phyloP scores from a whole-genome alignment of 768 basidiomycete genomes.

The Tricholoma hemisulphureum region DNA sequence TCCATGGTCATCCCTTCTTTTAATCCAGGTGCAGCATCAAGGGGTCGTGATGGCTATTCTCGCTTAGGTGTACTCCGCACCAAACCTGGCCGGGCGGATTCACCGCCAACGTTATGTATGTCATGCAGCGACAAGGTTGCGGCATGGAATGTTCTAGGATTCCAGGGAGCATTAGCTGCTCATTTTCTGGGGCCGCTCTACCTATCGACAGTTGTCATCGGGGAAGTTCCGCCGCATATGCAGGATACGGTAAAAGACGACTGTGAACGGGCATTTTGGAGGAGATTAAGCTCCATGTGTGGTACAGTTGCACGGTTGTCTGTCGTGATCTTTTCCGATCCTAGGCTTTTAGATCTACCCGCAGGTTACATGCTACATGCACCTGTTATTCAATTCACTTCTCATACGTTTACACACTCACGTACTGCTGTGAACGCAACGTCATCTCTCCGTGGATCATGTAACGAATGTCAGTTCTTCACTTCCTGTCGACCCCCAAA shows the following conservation, averaged over 20 bases:
- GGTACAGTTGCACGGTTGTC: constrained; percentile 32
- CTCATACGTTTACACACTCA: constrained; percentile 58
- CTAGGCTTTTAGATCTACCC: constrained; percentile 40
- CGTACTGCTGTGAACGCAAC: constrained; percentile 33
- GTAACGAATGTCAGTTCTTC: constrained; percentile 62
- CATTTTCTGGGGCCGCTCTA: constrained; percentile 60
- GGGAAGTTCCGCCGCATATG: constrained; percentile 55
- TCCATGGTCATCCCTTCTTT: constrained; percentile 35
- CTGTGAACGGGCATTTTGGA: constrained; percentile 67
- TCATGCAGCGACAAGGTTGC: constrained; percentile 97
- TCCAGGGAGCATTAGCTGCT: constrained; percentile 80
- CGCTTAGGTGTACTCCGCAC: constrained; percentile 80
- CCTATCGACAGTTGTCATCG: constrained; percentile 63
- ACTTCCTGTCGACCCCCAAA: not conserved
- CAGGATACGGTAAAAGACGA: constrained; percentile 49
- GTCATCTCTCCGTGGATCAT: constrained; percentile 41
- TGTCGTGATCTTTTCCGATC: not conserved
- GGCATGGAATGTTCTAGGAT: constrained; percentile 76
- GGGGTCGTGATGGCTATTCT: constrained; percentile 81
- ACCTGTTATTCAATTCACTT: constrained; percentile 60
- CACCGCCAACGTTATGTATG: constrained; percentile 79
- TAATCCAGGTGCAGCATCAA: constrained; percentile 41
- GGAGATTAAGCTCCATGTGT: constrained; percentile 44
- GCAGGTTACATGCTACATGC: constrained; percentile 45
- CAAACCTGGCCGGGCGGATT: constrained; percentile 91